Base-by-base conservation (phyloP, 106 monocot species). In the Ottelia alismoides region DNA sequence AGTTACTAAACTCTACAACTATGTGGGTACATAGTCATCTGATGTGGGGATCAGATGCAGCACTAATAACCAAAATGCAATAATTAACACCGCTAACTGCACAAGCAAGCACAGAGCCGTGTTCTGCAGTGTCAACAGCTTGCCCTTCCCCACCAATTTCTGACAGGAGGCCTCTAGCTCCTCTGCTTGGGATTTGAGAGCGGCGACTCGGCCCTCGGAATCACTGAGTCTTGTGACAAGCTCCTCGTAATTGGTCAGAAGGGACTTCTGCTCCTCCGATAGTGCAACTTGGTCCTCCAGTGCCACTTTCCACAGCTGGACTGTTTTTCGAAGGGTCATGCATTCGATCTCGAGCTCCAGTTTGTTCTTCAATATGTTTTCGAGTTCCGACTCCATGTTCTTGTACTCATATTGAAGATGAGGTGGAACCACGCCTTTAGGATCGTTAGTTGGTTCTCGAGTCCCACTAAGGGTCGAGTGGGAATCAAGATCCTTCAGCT, bases 1-100 rank as follows among this genome's bases (percentile, higher is more conserved):
- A n/a, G n/a, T n/a, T n/a, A n/a, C n/a, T n/a, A n/a, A n/a, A n/a
- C n/a, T n/a, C n/a, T n/a, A n/a, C n/a, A n/a, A n/a, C 49, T 67
- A 89, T 20, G 89, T 89, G 28, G 89, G 89, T 24, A 77, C 77
- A 60, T 70, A 30, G 11, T 64, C 78, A 65, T 28, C 20, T 14
- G 68, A 55, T 12, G 24, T 46, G 27, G 73, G 58, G 26, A 71
- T 56, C 6, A 79, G 27, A 48, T 62, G 79, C 66, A 65, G 20
- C n/a, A 76, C 22, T 50, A 76, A 71, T 30, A 73, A 49, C 50
- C 64, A 65, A 11, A 80, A 1, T 19, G 74, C 58, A 51, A 83
- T 27, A 45, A 44, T 65, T 45, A 83, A 25, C 53, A 83, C 11
- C 1, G 79, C 29, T 23, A 88, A 17, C 65, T 83, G 83, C 16